A percentile compares a stretch with the other conserved stretches of the same genome.
These are phyloP conservation scores for Fraxinus angustifolia DNA, from an alignment of 305 asterid species.

Conservation along the genomic window DNA sequence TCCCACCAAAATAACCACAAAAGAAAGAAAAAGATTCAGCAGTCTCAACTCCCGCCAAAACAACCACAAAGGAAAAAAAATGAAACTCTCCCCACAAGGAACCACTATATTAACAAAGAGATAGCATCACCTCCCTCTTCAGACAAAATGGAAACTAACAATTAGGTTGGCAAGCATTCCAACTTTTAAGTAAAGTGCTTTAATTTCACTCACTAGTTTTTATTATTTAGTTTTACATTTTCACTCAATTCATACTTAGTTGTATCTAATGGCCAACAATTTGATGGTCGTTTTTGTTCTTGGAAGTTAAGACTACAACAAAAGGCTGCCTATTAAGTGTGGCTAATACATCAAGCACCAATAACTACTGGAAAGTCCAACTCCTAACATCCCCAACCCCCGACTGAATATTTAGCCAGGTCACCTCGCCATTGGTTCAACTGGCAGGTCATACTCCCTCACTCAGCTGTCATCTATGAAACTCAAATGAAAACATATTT, in stretches of 20 bases:
- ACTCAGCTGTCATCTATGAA: neutral
- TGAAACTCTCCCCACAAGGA: neutral
- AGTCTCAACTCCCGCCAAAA: neutral
- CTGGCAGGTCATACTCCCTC: neutral
- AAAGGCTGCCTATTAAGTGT: neutral
- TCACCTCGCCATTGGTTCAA: neutral
- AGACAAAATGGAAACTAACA: neutral
- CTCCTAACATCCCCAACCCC: neutral
- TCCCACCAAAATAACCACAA: neutral
- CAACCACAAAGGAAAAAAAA: neutral
- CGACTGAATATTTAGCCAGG: neutral
- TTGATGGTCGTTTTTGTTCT: neutral
- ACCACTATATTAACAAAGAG: neutral
- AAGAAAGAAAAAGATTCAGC: neutral
- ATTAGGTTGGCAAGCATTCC: neutral
- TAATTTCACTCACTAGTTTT: neutral
- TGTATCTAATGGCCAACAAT: neutral
- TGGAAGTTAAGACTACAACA: neutral
- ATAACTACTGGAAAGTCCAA: neutral
- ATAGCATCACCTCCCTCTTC: neutral
- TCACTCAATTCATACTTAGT: neutral
- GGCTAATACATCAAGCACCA: neutral
- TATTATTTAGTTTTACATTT: neutral
- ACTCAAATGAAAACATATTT: neutral
- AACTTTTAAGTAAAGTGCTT: neutral